Percentiles rank a stretch among this genome's conserved stretches.
These are phyloP conservation scores for Gonapodya sp. DNA, from an alignment of 192 early-diverging fungal species.

Conservation along the genomic window DNA sequence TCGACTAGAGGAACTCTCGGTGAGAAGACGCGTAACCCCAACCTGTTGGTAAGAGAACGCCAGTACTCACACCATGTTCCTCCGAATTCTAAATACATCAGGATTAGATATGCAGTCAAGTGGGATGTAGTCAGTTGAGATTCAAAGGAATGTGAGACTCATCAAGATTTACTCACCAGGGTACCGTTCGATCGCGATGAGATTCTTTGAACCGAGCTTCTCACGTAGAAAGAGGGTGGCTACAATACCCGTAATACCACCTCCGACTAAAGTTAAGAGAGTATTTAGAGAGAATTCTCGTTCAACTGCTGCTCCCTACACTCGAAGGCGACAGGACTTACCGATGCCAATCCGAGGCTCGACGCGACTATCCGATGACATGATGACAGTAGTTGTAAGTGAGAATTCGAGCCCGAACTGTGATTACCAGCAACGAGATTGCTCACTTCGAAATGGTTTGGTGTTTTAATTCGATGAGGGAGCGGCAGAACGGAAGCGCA, in stretches of 20 bases:
- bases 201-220: conserved; percentile 5
- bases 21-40: background rate
- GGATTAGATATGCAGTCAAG: too few species aligned
- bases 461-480: too few species aligned
- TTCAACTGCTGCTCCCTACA: background rate
- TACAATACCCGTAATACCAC: background rate
- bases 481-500: too few species aligned
- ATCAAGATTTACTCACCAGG: background rate
- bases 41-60: background rate
- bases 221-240: background rate
- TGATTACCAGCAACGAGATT: too few species aligned
- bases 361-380: too few species aligned
- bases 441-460: too few species aligned
- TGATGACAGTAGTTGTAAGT: too few species aligned
- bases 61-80: conserved; percentile 9
- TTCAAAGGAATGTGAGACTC: background rate
- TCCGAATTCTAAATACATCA: conserved; percentile 3
- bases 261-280: background rate
- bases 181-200: conserved; percentile 5
- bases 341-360: conserved; percentile 6
- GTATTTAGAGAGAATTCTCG: background rate
- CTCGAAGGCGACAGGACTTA: background rate
- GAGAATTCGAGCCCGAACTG: too few species aligned
- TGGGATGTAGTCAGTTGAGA: background rate
- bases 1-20: background rate